Evolutionary conservation across 2,329 filamentous ascomycete genomes (phyloP).

Genomic region (Sporothrix dimorphospora): DNA sequence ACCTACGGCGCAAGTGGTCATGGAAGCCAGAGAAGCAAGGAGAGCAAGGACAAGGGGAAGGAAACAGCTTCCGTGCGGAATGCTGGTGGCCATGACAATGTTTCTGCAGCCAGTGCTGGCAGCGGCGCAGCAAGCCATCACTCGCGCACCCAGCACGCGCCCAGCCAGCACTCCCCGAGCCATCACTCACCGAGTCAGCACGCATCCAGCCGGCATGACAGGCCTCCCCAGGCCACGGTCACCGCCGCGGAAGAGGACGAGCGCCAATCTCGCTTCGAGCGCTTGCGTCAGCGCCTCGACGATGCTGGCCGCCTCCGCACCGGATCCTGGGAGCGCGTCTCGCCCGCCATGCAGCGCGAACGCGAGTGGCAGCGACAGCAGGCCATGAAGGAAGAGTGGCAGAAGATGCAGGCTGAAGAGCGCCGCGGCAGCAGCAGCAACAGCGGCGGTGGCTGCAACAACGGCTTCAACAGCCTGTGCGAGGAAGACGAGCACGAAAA

Average conservation of each 20-base stretch:
- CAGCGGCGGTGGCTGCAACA: background rate
- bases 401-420: slow-evolving; percentile 15
- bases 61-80: background rate
- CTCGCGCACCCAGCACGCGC: background rate
- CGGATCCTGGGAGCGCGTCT: slow-evolving; percentile 30
- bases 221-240: background rate
- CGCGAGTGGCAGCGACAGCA: slow-evolving; percentile 18
- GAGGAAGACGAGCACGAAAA: background rate
- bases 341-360: slow-evolving; percentile 23
- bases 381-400: slow-evolving; percentile 9
- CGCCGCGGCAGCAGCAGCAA: background rate
- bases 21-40: slow-evolving; percentile 1
- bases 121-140: background rate
- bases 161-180: background rate
- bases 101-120: background rate
- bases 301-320: slow-evolving; percentile 22
- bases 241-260: background rate
- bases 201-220: background rate
- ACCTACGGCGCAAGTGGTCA: background rate
- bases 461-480: background rate
- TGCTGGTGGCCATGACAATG: background rate
- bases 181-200: background rate
- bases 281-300: slow-evolving; percentile 19
- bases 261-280: background rate
- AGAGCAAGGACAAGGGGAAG: slow-evolving; percentile 1